A percentile compares a stretch with the other conserved stretches of the same genome.
Evolutionary conservation across 345 rosid genomes (phyloP).

Genomic region (Leavenworthia alabamica): DNA sequence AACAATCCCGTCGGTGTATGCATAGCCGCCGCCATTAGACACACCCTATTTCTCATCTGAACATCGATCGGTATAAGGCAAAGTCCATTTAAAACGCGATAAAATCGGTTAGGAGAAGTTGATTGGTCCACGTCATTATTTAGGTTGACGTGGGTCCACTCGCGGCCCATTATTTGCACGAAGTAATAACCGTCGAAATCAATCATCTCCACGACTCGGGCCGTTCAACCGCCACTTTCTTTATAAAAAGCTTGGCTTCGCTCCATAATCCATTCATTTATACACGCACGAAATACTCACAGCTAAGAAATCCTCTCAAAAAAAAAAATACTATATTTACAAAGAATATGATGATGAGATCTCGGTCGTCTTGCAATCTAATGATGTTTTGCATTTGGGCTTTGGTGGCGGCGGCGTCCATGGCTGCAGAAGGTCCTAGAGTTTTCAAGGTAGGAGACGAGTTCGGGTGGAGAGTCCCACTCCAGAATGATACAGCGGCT

Average conservation of each 20-base stretch:
- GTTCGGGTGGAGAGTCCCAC: constrained; percentile 61
- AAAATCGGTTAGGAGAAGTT: not conserved
- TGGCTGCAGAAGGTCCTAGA: constrained; percentile 33
- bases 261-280: too few species aligned
- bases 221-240: constrained; percentile 5
- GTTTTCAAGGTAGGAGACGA: constrained; percentile 56
- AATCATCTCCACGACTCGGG: constrained; percentile 7
- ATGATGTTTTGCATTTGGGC: constrained; percentile 1
- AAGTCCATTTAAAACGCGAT: not conserved
- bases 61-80: not conserved
- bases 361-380: not conserved
- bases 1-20: not conserved
- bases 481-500: constrained; percentile 31
- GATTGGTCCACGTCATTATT: constrained; percentile 23
- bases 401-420: not conserved
- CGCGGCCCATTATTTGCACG: not conserved
- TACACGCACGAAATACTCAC: too few species aligned
- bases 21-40: constrained; percentile 17
- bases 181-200: not conserved
- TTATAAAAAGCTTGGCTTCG: not conserved
- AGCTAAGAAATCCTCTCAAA: too few species aligned
- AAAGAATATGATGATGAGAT: not conserved
- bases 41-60: not conserved
- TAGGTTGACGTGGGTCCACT: not conserved
- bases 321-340: too few species aligned